These are phyloP conservation scores for Amoebophrya sp. DNA, from an alignment of 169 alveolate species.

Conservation along the genomic window DNA sequence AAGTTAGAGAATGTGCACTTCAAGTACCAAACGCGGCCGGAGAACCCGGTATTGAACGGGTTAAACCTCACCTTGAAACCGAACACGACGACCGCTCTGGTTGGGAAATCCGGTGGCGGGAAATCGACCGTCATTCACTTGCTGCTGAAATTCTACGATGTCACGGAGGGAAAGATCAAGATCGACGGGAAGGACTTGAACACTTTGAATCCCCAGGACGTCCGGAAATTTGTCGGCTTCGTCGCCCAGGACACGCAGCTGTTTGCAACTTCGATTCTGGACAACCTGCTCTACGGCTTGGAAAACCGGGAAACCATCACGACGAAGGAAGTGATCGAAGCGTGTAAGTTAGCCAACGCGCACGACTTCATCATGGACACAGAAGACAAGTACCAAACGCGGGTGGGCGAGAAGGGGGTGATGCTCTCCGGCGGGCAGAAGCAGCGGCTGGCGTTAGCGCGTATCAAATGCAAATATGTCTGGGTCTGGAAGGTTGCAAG, in stretches of 20 bases:
- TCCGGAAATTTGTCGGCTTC: constrained; percentile 38
- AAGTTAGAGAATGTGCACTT: constrained; percentile 38
- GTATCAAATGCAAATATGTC: too few relatives aligned
- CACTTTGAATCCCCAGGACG: not conserved
- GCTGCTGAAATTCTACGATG: constrained; percentile 48
- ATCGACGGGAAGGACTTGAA: constrained; percentile 36
- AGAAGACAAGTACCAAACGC: constrained; percentile 59
- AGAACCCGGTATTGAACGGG: constrained; percentile 36
- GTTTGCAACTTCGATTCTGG: constrained; percentile 46
- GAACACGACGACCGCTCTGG: constrained; percentile 61
- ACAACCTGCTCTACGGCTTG: constrained; percentile 49
- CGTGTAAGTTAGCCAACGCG: constrained; percentile 74
- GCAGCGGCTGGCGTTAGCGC: constrained; percentile 68
- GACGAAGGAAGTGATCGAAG: constrained; percentile 68
- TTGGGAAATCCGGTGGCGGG: constrained; percentile 85
- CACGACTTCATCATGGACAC: constrained; percentile 68
- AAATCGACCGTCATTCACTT: constrained; percentile 71
- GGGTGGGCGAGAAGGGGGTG: constrained; percentile 70
- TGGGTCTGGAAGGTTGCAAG: too few relatives aligned
- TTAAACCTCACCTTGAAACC: constrained; percentile 38
- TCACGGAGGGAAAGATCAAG: constrained; percentile 35
- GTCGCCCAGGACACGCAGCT: constrained; percentile 58
- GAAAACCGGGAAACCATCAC: constrained; percentile 25
- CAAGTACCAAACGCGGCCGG: constrained; percentile 44
- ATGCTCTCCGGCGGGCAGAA: constrained; percentile 78